Conservation (phyloP, 352 stramenopile genomes). For the Globisporangium nagaii region DNA sequence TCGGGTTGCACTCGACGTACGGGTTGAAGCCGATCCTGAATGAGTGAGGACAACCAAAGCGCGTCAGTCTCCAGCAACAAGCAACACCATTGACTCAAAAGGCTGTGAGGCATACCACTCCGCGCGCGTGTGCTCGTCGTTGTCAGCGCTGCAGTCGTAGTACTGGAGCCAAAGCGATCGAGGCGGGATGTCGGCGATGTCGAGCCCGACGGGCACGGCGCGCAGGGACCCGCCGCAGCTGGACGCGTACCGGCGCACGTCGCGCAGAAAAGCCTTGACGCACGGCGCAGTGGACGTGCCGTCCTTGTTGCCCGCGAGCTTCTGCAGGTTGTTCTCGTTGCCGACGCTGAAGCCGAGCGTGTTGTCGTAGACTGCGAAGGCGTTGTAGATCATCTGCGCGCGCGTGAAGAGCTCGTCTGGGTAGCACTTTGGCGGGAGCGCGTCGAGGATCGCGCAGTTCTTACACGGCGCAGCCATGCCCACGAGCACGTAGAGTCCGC, state of each 20-base stretch:
- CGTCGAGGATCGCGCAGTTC: slow-evolving; percentile 31
- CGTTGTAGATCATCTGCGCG: slow-evolving; percentile 43
- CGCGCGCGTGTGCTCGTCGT: slow-evolving; percentile 35
- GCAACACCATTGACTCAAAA: neutral
- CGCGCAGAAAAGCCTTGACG: slow-evolving; percentile 48
- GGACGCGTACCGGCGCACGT: too few relatives aligned
- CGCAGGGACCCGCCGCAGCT: slow-evolving; percentile 27
- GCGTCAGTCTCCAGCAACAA: neutral
- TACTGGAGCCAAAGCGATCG: slow-evolving; percentile 34
- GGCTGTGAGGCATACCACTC: slow-evolving; percentile 9
- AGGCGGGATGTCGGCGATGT: slow-evolving; percentile 38
- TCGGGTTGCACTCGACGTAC: slow-evolving; percentile 52
- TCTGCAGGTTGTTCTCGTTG: slow-evolving; percentile 53
- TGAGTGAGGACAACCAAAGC: slow-evolving; percentile 3
- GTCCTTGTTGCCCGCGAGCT: slow-evolving; percentile 13
- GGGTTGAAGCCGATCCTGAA: slow-evolving; percentile 41
- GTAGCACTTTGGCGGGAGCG: slow-evolving; percentile 37
- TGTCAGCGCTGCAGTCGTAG: slow-evolving; percentile 37
- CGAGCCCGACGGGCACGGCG: slow-evolving; percentile 36
- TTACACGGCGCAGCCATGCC: slow-evolving; percentile 41
- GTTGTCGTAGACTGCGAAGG: slow-evolving; percentile 60
- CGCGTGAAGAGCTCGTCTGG: slow-evolving; percentile 33
- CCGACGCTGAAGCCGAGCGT: slow-evolving; percentile 35
- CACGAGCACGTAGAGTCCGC: slow-evolving; percentile 49
- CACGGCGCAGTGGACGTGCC: slow-evolving; percentile 33